These are phyloP conservation scores for Verticillium tricorpus DNA, from an alignment of 2,329 filamentous ascomycete genomes.

Conservation along the genomic window DNA sequence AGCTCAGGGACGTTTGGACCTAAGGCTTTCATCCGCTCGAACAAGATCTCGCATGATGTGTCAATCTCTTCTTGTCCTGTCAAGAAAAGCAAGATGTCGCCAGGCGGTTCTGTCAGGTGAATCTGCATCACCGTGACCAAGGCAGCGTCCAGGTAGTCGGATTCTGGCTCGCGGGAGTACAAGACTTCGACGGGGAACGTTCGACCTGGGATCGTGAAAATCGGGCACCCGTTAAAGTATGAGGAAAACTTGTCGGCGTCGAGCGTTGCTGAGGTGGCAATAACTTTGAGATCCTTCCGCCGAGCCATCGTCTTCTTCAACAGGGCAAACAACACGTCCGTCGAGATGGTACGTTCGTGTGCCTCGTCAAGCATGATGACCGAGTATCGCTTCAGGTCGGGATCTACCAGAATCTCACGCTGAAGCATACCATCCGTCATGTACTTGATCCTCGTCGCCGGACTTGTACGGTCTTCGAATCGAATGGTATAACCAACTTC, in stretches of 20 bases:
- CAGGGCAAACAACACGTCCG: constrained; percentile 89
- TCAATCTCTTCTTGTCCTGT: constrained; percentile 99
- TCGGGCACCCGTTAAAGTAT: constrained; percentile 94
- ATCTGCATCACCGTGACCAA: constrained; percentile 99
- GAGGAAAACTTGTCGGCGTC: constrained; percentile 96
- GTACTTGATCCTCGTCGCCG: constrained; percentile 93
- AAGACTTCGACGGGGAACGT: constrained; percentile 96
- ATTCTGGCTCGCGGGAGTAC: constrained; percentile 91
- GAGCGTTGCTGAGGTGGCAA: constrained; percentile 93
- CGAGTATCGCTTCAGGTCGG: constrained; percentile 83
- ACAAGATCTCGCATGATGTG: constrained; percentile 85
- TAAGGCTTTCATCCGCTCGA: constrained; percentile 92
- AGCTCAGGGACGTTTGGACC: constrained; percentile 88
- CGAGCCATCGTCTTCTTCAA: constrained; percentile 89
- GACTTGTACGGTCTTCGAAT: constrained; percentile 90
- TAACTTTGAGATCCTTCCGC: constrained; percentile 84
- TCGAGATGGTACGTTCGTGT: constrained; percentile 94
- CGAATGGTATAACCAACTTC: constrained; percentile 97
- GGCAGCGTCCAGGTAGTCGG: constrained; percentile 90
- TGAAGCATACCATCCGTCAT: constrained; percentile 99
- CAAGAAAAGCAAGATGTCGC: constrained; percentile 94
- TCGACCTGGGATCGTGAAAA: constrained; percentile 92
- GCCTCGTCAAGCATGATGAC: constrained; percentile 98
- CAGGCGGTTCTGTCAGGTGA: constrained; percentile 83
- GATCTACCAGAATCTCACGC: constrained; percentile 89